Percentiles rank a stretch among this genome's conserved stretches.
These are phyloP conservation scores for Xerocomellus intermedius DNA, from an alignment of 768 basidiomycete species.

Conservation along the genomic window DNA sequence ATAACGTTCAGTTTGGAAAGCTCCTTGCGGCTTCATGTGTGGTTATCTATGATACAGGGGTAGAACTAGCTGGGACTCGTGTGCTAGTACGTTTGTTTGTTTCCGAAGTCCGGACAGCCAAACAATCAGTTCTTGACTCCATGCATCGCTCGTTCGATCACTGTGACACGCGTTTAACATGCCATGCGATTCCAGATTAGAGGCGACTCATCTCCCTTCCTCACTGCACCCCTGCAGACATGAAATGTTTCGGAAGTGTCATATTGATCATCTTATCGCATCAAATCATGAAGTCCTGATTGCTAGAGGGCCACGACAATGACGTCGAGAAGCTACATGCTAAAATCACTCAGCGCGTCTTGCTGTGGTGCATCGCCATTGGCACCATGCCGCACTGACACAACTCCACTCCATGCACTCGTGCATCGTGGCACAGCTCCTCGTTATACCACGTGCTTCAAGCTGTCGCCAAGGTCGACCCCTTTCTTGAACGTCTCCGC, in stretches of 20 bases:
- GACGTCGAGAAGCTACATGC: constrained; percentile 18
- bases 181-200: constrained; percentile 9
- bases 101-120: background rate
- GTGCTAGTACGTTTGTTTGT: constrained; percentile 21
- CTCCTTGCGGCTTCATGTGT: constrained; percentile 18
- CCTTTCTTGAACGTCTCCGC: constrained; percentile 11
- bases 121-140: constrained; percentile 1
- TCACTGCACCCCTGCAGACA: background rate
- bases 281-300: constrained; percentile 24
- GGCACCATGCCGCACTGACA: constrained; percentile 4
- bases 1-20: constrained; percentile 12
- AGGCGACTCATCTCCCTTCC: background rate
- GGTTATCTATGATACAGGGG: constrained; percentile 2
- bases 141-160: constrained; percentile 5
- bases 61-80: background rate
- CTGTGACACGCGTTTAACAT: constrained; percentile 20
- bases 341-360: constrained; percentile 2
- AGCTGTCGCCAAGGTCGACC: constrained; percentile 3
- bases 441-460: constrained; percentile 15
- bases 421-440: background rate
- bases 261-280: constrained; percentile 21
- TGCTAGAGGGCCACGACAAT: constrained; percentile 2
- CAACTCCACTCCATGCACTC: constrained; percentile 13
- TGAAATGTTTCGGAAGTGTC: background rate
- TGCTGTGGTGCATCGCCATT: constrained; percentile 1